Conservation (phyloP, 345 rosid genomes). For the Stellera chamaejasme region DNA sequence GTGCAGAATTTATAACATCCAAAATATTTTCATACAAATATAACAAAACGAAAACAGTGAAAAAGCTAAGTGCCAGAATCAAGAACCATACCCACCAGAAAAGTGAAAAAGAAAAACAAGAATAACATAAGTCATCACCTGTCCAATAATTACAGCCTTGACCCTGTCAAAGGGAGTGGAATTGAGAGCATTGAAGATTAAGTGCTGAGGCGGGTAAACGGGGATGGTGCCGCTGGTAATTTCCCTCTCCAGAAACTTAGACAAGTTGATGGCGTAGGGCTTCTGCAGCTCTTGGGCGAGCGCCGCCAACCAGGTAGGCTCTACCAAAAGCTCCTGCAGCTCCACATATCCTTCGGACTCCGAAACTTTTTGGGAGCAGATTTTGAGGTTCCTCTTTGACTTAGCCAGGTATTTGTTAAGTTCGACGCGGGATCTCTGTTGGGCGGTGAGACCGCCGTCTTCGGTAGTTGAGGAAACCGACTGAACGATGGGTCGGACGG, state of each 20-base stretch:
- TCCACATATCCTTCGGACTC: slow-evolving; percentile 47
- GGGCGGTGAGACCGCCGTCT: slow-evolving; percentile 35
- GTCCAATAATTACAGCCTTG: slow-evolving; percentile 86
- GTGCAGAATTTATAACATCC: too few relatives aligned
- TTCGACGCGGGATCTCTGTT: slow-evolving; percentile 49
- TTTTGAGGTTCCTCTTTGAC: slow-evolving; percentile 59
- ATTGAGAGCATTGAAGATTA: slow-evolving; percentile 80
- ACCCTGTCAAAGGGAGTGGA: slow-evolving; percentile 67
- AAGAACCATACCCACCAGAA: too few relatives aligned
- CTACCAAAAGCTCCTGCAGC: slow-evolving; percentile 79
- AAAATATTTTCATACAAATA: neutral
- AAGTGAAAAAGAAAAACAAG: too few relatives aligned
- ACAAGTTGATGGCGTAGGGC: slow-evolving; percentile 51
- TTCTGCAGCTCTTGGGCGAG: slow-evolving; percentile 64
- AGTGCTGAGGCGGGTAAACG: slow-evolving; percentile 70
- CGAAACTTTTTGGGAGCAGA: slow-evolving; percentile 50
- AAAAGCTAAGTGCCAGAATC: neutral
- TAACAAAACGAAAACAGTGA: neutral
- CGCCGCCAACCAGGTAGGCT: slow-evolving; percentile 68
- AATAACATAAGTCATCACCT: slow-evolving; percentile 24
- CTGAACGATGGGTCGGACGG: slow-evolving; percentile 10
- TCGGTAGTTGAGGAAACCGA: slow-evolving; percentile 11
- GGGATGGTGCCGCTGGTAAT: slow-evolving; percentile 19
- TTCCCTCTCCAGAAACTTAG: slow-evolving; percentile 57
- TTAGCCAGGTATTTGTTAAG: slow-evolving; percentile 54